These are phyloP conservation scores for Colletotrichum tabaci DNA, from an alignment of 2,329 filamentous ascomycete genomes.

Conservation along the genomic window DNA sequence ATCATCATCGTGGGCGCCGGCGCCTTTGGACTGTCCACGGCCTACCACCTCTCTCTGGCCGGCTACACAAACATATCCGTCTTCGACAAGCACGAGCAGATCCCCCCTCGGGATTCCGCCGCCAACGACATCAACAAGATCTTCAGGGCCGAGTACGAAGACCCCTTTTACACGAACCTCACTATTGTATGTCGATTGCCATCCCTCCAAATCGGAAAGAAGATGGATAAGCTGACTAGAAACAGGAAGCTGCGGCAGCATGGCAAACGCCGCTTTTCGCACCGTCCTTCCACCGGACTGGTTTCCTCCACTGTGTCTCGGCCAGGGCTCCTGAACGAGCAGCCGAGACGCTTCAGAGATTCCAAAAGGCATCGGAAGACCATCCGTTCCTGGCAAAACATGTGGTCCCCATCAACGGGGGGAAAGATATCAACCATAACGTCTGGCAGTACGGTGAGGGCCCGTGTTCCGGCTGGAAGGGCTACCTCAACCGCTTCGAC, in stretches of 20 bases:
- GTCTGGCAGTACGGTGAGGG: constrained; percentile 64
- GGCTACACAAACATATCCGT: constrained; percentile 64
- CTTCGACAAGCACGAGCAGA: constrained; percentile 56
- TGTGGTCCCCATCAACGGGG: constrained; percentile 50
- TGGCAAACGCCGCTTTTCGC: constrained; percentile 68
- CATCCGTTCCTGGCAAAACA: constrained; percentile 50
- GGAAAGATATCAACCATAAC: constrained; percentile 57
- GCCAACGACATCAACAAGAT: constrained; percentile 76
- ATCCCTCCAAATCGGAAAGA: background rate
- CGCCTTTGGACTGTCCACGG: constrained; percentile 66
- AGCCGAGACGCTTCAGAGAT: constrained; percentile 59
- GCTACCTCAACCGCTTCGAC: constrained; percentile 71
- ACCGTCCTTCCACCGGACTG: constrained; percentile 63
- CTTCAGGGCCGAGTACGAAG: constrained; percentile 71
- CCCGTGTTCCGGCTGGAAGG: constrained; percentile 66
- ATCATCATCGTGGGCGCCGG: constrained; percentile 62
- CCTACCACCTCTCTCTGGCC: constrained; percentile 59
- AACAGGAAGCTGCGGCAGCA: constrained; percentile 63
- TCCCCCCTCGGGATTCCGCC: constrained; percentile 66
- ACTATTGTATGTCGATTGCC: constrained; percentile 59
- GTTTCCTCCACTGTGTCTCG: constrained; percentile 63
- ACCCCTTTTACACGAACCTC: constrained; percentile 69
- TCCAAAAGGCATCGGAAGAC: constrained; percentile 56
- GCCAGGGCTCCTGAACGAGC: constrained; percentile 63
- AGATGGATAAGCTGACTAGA: background rate